Conservation (phyloP, 345 rosid genomes). For the Kandelia obovata region DNA sequence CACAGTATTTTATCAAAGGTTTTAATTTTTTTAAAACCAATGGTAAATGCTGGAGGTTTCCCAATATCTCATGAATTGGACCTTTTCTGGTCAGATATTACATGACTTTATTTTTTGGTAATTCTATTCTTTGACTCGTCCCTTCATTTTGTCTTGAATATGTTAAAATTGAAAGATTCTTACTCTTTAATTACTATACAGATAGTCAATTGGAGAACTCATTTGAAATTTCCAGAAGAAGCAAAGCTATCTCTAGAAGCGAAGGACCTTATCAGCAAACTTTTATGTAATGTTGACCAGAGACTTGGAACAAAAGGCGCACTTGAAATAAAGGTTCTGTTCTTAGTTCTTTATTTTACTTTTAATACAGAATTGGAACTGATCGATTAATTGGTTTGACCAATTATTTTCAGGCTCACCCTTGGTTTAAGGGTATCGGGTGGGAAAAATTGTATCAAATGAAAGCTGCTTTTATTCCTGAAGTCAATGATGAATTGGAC, state of each 20-base stretch:
- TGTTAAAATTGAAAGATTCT: background rate
- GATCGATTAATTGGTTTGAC: constrained; percentile 2
- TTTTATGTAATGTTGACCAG: constrained; percentile 59
- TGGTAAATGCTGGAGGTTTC: no score
- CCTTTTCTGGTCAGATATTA: no score
- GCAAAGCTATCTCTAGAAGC: constrained; percentile 56
- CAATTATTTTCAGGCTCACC: constrained; percentile 40
- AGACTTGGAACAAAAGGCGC: constrained; percentile 69
- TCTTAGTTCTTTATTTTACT: constrained; percentile 4
- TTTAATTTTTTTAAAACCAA: no score
- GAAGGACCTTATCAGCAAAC: constrained; percentile 55
- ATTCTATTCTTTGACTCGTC: no score
- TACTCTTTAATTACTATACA: constrained; percentile 24
- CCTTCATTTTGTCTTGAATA: no score
- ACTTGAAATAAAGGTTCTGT: constrained; percentile 48
- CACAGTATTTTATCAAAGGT: background rate
- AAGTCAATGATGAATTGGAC: constrained; percentile 59
- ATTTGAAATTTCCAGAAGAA: constrained; percentile 63
- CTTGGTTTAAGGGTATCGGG: constrained; percentile 58
- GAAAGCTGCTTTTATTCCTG: constrained; percentile 59
- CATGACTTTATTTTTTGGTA: no score
- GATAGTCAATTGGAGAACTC: constrained; percentile 68
- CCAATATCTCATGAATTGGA: no score
- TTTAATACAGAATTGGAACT: background rate
- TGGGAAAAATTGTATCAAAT: constrained; percentile 59